Conservation (phyloP, 306 rosid species). For the Lotus japonicus region DNA sequence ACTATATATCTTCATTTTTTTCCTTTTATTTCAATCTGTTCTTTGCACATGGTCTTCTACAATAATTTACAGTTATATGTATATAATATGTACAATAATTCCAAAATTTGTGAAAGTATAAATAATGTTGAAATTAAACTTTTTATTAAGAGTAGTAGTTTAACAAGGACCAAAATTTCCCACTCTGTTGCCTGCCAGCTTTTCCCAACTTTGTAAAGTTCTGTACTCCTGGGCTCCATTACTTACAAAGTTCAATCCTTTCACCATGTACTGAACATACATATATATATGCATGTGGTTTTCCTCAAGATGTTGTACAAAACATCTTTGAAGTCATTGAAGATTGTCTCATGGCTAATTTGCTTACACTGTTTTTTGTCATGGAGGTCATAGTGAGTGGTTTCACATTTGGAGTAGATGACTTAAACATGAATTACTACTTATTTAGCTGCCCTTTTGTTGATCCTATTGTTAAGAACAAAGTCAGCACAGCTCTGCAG, state of each 20-base stretch:
- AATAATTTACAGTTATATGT: neutral
- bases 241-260: neutral
- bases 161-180: neutral
- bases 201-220: slow-evolving; percentile 19
- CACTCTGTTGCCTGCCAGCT: slow-evolving; percentile 25
- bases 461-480: slow-evolving; percentile 42
- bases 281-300: neutral
- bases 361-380: slow-evolving; percentile 11
- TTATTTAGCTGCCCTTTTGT: slow-evolving; percentile 47
- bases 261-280: neutral
- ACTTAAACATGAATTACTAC: slow-evolving; percentile 53
- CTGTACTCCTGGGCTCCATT: slow-evolving; percentile 8
- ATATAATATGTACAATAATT: neutral
- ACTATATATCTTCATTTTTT: neutral
- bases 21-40: neutral
- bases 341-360: slow-evolving; percentile 18
- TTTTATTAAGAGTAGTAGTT: too few relatives aligned
- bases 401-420: slow-evolving; percentile 24
- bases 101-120: too few relatives aligned
- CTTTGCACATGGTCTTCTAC: neutral
- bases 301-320: neutral
- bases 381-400: slow-evolving; percentile 28
- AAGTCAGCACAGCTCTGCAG: slow-evolving; percentile 44
- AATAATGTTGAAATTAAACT: too few relatives aligned
- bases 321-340: slow-evolving; percentile 3